Evolutionary conservation across 2,329 filamentous ascomycete genomes (phyloP), one percentile per base, ranked within the genome.

Genomic region (Nemania diffusa): DNA sequence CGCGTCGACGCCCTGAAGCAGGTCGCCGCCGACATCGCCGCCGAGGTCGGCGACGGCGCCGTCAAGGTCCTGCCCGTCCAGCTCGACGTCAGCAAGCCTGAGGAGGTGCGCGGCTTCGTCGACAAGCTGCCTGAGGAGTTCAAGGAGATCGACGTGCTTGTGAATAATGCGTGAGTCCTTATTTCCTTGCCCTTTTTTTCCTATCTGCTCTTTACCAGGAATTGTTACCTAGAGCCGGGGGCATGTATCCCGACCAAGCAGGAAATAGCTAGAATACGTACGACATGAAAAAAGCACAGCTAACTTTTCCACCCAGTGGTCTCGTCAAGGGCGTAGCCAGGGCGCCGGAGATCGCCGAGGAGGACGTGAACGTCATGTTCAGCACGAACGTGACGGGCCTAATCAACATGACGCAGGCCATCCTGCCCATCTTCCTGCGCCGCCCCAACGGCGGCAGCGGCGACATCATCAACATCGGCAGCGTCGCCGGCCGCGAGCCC

Each of bases 391-490:
- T 98, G 59, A 96, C 92, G 1, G 96, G 96, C 29, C 85, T 99
- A 37, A 96, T 99, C 83, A 92, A 95, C 84, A 93, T 98, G 91
- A 98, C 96, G 0, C 96, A 99, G 84, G 92, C 92, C 52, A 85
- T 97, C 48, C 81, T 98, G 20, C 89, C 92, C 59, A 90, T 94
- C 78, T 97, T 94, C 85, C 91, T 93, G 80, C 84, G 87, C 73
- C 92, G 87, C 79, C 88, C 81, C 77, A 86, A 95, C 64, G 91
- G 92, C 66, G 94, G 94, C 64, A 84, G 87, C 50, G 95, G 95
- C 74, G 96, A 98, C 78, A 94, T 99, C 78, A 97, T 99, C 83
- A 98, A 97, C 77, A 82, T 94, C 76, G 91, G 92, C 67, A 91
- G 88, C 69, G 75, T 78, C 55, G 76, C 77, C 26, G 77, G 91